Percentiles rank a stretch among this genome's conserved stretches.
Evolutionary conservation across 1,284 basidiomycete species (phyloP).

Genomic region (Cutaneotrichosporon sp.): DNA sequence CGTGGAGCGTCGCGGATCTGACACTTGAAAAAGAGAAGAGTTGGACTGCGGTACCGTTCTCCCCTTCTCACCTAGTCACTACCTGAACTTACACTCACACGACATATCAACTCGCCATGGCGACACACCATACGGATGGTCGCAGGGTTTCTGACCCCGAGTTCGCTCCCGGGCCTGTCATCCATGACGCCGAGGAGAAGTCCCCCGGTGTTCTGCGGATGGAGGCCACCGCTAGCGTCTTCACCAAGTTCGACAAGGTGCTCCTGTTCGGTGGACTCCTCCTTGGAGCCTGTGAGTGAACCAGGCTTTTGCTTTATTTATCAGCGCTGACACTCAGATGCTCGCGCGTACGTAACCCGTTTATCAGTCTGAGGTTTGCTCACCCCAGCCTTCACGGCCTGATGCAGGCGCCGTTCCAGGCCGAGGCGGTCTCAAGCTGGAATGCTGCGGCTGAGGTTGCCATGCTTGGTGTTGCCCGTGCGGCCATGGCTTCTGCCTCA

Average conservation of each 20-base stretch:
- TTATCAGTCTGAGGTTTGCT: background rate
- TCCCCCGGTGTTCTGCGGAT: slow-evolving; percentile 10
- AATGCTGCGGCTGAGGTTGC: slow-evolving; percentile 4
- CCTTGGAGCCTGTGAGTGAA: slow-evolving; percentile 38
- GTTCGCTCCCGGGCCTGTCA: too few species aligned
- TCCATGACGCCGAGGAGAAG: background rate
- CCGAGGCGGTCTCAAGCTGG: slow-evolving; percentile 5
- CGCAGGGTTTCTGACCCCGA: too few species aligned
- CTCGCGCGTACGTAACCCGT: slow-evolving; percentile 7
- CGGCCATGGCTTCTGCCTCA: slow-evolving; percentile 57
- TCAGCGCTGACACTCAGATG: background rate
- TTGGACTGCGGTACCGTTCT: too few species aligned
- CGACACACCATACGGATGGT: too few species aligned
- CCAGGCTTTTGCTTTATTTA: too few species aligned
- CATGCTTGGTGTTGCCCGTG: slow-evolving; percentile 15
- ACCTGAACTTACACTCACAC: too few species aligned
- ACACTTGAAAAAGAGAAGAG: too few species aligned
- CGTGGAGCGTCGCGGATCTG: too few species aligned
- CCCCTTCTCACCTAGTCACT: too few species aligned
- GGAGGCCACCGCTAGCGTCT: slow-evolving; percentile 7
- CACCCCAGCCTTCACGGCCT: background rate
- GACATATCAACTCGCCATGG: too few species aligned
- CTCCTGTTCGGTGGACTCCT: slow-evolving; percentile 43
- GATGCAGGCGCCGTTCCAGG: slow-evolving; percentile 7
- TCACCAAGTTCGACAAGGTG: slow-evolving; percentile 2